Conservation (phyloP, 352 stramenopile genomes). For the Thraustotheca clavata region DNA sequence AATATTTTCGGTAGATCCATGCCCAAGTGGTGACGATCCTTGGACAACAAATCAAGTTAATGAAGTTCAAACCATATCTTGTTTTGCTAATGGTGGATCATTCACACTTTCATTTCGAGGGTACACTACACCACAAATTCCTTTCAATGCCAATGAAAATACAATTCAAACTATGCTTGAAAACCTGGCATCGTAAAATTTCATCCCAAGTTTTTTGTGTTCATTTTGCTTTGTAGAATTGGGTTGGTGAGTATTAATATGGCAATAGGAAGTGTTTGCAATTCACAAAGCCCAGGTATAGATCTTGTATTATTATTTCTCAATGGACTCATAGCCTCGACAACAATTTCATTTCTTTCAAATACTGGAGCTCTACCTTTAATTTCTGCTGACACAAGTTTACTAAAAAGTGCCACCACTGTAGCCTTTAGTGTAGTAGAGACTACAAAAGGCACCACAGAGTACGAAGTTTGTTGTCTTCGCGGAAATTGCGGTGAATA, state of each 20-base stretch:
- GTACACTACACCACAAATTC: slow-evolving; percentile 40
- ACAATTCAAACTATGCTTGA: slow-evolving; percentile 39
- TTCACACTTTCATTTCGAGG: slow-evolving; percentile 76
- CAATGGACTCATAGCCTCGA: slow-evolving; percentile 3
- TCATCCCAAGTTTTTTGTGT: background rate
- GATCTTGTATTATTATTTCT: background rate
- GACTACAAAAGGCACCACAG: slow-evolving; percentile 40
- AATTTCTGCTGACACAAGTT: slow-evolving; percentile 28
- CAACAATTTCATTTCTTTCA: slow-evolving; percentile 47
- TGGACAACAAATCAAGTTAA: slow-evolving; percentile 63
- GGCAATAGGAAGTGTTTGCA: slow-evolving; percentile 34
- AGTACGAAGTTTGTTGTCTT: slow-evolving; percentile 67
- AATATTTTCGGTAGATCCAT: slow-evolving; percentile 37
- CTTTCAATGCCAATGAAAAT: slow-evolving; percentile 24
- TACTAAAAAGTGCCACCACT: slow-evolving; percentile 30
- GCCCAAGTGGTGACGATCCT: slow-evolving; percentile 80
- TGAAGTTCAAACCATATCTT: slow-evolving; percentile 72
- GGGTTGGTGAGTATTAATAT: slow-evolving; percentile 40
- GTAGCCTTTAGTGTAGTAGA: slow-evolving; percentile 30
- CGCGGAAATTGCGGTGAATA: slow-evolving; percentile 55
- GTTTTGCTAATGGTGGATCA: slow-evolving; percentile 50
- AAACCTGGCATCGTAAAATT: slow-evolving; percentile 41
- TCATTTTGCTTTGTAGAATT: slow-evolving; percentile 28
- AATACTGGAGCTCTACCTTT: slow-evolving; percentile 51
- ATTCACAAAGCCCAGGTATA: slow-evolving; percentile 34